Conservation (phyloP, 345 rosid species). For the Salix brachista region DNA sequence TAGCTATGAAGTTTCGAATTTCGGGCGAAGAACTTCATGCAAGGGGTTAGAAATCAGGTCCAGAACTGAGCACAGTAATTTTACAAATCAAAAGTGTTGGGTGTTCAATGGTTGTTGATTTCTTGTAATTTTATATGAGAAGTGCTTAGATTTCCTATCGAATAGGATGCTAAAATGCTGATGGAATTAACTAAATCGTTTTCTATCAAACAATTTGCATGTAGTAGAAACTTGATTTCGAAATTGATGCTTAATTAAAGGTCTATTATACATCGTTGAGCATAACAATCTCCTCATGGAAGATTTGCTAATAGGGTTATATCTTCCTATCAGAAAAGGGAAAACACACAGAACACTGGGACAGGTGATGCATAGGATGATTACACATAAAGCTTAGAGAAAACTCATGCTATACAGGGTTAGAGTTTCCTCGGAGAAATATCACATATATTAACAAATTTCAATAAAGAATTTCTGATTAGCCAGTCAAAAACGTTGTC, state of each 20-base stretch:
- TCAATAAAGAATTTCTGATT: conserved; percentile 52
- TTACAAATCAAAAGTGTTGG: not conserved
- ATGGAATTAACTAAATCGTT: not conserved
- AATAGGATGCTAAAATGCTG: not conserved
- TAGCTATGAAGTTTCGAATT: not conserved
- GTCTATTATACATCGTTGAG: conserved; percentile 36
- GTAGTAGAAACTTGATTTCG: not conserved
- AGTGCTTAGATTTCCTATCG: not conserved
- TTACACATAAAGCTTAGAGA: conserved; percentile 32
- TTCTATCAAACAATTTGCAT: not conserved
- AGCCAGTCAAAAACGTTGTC: conserved; percentile 41
- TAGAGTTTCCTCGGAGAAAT: conserved; percentile 34
- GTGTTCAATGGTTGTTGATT: not conserved
- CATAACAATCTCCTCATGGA: conserved; percentile 23
- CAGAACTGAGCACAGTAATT: not conserved
- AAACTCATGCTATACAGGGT: conserved; percentile 38
- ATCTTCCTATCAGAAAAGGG: conserved; percentile 23
- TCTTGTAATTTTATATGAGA: not conserved
- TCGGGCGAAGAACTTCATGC: not conserved
- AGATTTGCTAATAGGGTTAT: conserved; percentile 26
- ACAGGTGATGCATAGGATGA: conserved; percentile 19
- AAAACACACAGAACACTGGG: conserved; percentile 30
- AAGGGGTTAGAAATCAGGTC: not conserved
- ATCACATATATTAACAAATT: conserved; percentile 40
- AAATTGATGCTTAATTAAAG: conserved; percentile 16